phyloP scores from a whole-genome alignment of 2,329 filamentous ascomycete genomes.

The Xenoacremonium recifei region DNA sequence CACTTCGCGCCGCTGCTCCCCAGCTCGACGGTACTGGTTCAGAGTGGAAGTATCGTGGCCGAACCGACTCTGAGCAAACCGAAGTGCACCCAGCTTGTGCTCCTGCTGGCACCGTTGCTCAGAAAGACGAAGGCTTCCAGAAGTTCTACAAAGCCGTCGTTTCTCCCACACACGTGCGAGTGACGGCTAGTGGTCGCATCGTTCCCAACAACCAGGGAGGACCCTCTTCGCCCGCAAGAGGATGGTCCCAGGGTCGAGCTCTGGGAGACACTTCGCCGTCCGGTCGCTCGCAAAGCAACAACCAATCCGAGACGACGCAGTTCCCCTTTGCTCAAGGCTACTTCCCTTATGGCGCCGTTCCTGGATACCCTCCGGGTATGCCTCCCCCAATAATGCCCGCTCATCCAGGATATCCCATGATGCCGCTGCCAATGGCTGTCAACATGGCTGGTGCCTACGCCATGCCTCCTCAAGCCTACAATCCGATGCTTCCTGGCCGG shows the following conservation, averaged over 20 bases:
- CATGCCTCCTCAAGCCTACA: constrained; percentile 23
- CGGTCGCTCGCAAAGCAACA: constrained; percentile 17
- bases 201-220: constrained; percentile 61
- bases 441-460: constrained; percentile 29
- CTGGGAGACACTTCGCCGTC: constrained; percentile 18
- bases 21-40: constrained; percentile 41
- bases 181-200: constrained; percentile 65
- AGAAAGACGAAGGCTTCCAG: constrained; percentile 65
- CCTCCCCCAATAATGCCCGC: constrained; percentile 24
- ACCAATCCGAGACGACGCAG: constrained; percentile 17
- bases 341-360: constrained; percentile 29
- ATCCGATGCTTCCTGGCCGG: constrained; percentile 17
- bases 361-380: constrained; percentile 23
- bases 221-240: constrained; percentile 50
- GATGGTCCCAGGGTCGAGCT: constrained; percentile 44
- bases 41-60: constrained; percentile 45
- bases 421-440: constrained; percentile 41
- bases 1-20: constrained; percentile 20
- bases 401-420: constrained; percentile 28
- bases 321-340: constrained; percentile 25
- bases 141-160: constrained; percentile 67
- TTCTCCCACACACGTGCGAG: constrained; percentile 64
- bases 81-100: constrained; percentile 50
- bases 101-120: constrained; percentile 50
- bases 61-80: constrained; percentile 42